Evolutionary conservation across 441 rosid species (phyloP).

Genomic region (Syzygium malaccense): DNA sequence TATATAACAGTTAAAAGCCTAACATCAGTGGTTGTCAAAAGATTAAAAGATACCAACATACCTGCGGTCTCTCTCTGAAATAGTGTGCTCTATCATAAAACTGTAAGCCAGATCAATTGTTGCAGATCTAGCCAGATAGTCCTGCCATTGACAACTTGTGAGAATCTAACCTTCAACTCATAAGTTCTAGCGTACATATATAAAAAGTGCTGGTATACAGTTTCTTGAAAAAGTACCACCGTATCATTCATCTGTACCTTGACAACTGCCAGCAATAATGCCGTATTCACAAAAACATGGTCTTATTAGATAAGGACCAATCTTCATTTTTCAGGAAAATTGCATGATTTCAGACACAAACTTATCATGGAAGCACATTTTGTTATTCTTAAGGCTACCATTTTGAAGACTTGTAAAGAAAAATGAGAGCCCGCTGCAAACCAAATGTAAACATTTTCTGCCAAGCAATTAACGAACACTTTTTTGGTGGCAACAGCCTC

Average conservation of each 20-base stretch:
- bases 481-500: not conserved
- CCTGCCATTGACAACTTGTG: constrained; percentile 46
- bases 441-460: not conserved
- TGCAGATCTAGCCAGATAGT: constrained; percentile 70
- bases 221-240: not conserved
- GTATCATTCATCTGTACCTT: not conserved
- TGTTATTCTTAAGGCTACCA: not conserved
- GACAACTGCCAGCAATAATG: not conserved
- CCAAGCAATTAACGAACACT: not conserved
- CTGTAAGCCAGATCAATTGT: constrained; percentile 83
- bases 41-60: not conserved
- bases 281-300: not conserved
- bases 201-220: not conserved
- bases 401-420: not conserved
- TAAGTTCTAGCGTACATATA: not conserved
- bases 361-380: not conserved
- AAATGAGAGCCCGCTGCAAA: not conserved
- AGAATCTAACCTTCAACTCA: constrained; percentile 8
- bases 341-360: not conserved
- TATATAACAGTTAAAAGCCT: not conserved
- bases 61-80: constrained; percentile 99
- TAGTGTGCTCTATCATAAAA: constrained; percentile 90
- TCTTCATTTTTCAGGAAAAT: not conserved
- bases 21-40: not conserved
- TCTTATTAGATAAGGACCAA: not conserved